phyloP scores from a whole-genome alignment of 305 asterid genomes.

The Petunia hybrid region DNA sequence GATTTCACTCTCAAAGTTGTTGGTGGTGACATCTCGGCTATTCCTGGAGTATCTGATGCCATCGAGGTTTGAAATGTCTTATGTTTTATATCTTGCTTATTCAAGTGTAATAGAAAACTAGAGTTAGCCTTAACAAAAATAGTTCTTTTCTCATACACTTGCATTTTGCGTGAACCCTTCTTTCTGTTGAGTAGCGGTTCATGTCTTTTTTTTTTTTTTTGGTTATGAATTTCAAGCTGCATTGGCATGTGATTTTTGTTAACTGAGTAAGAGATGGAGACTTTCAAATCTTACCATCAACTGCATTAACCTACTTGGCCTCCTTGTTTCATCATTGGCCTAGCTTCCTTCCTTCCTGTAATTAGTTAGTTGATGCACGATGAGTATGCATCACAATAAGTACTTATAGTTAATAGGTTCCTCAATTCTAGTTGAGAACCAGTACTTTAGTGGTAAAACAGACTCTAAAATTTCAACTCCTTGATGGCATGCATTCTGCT shows the following conservation, averaged over 20 bases:
- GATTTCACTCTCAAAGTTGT: slow-evolving; percentile 88
- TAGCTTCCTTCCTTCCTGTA: background rate
- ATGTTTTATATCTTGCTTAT: background rate
- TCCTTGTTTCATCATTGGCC: slow-evolving; percentile 14
- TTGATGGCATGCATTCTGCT: slow-evolving; percentile 24
- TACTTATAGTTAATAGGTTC: background rate
- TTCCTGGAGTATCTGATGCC: slow-evolving; percentile 92
- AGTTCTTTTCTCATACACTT: background rate
- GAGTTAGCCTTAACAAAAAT: background rate
- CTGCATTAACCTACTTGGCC: too few species aligned
- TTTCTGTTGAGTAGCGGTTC: background rate
- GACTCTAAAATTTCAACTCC: background rate
- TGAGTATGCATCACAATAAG: background rate
- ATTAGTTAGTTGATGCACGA: background rate
- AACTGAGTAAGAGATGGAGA: background rate
- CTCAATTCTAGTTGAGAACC: slow-evolving; percentile 16
- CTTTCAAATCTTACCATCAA: too few species aligned
- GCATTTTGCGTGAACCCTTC: background rate
- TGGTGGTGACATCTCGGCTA: slow-evolving; percentile 86
- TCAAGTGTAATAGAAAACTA: background rate
- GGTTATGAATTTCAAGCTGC: background rate
- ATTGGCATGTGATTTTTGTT: slow-evolving; percentile 1
- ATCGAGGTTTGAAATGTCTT: slow-evolving; percentile 66
- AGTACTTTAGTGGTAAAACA: background rate
- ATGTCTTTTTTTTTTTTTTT: background rate